Evolutionary conservation across 305 asterid species (phyloP).

Genomic region (Fraxinus albicans): DNA sequence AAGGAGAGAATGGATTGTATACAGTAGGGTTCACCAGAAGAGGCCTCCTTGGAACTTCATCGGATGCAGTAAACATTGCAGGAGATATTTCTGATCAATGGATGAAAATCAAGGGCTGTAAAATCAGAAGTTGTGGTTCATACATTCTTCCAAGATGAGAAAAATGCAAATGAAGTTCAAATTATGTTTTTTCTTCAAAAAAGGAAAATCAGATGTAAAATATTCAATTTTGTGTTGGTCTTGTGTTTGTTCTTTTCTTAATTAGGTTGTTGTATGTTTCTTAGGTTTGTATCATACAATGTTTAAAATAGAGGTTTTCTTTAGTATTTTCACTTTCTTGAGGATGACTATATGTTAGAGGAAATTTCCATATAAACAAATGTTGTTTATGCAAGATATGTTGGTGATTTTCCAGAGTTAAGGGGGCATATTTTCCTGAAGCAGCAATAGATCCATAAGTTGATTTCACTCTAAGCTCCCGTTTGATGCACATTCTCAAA

Average conservation of each 20-base stretch:
- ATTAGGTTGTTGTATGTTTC: not conserved
- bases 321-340: constrained; percentile 1
- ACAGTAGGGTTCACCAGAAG: constrained; percentile 88
- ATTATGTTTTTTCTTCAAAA: too few relatives aligned
- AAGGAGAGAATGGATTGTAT: constrained; percentile 79
- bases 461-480: not conserved
- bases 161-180: not conserved
- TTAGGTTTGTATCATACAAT: not conserved
- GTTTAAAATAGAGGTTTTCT: constrained; percentile 1
- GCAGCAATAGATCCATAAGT: not conserved
- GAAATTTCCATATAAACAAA: not conserved
- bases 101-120: constrained; percentile 35
- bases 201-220: not conserved
- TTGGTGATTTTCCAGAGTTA: not conserved
- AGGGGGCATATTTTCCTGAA: not conserved
- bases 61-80: constrained; percentile 71
- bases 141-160: not conserved
- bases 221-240: not conserved
- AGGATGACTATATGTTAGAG: not conserved
- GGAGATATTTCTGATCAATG: constrained; percentile 59
- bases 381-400: not conserved
- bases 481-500: too few relatives aligned
- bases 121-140: not conserved
- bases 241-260: not conserved
- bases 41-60: constrained; percentile 80